phyloP scores from a whole-genome alignment of 2,329 filamentous ascomycete species.

The Ophiostoma sp. region DNA sequence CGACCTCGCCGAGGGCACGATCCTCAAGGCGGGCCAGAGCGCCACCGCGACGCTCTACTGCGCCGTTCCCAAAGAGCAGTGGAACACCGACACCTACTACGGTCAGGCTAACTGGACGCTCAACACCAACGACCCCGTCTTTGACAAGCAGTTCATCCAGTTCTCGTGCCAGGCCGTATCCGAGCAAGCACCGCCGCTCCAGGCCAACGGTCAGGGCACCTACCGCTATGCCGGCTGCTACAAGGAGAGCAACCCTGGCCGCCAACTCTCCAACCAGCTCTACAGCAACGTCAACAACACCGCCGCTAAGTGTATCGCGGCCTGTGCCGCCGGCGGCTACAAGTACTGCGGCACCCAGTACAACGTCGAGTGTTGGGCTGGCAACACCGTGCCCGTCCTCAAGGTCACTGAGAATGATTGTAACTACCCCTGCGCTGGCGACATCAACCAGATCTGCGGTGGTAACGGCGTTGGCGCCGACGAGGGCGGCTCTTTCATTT shows the following conservation, averaged over 20 bases:
- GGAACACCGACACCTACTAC: constrained; percentile 48
- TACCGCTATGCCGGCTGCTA: constrained; percentile 53
- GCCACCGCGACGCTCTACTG: constrained; percentile 50
- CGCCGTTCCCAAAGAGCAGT: constrained; percentile 51
- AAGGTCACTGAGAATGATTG: constrained; percentile 44
- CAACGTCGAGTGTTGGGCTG: constrained; percentile 50
- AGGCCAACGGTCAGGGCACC: constrained; percentile 40
- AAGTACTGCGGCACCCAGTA: constrained; percentile 48
- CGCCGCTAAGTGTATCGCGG: constrained; percentile 41
- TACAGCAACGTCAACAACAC: constrained; percentile 40
- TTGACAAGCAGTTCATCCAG: constrained; percentile 48
- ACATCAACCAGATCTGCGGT: constrained; percentile 48
- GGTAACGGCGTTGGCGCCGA: constrained; percentile 41
- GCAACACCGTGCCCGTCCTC: constrained; percentile 41
- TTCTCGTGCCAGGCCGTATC: constrained; percentile 49
- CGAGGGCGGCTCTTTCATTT: constrained; percentile 41
- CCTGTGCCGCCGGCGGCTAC: constrained; percentile 36
- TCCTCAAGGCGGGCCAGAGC: constrained; percentile 45
- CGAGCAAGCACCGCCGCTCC: constrained; percentile 48
- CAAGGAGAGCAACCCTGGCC: constrained; percentile 50
- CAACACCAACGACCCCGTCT: constrained; percentile 49
- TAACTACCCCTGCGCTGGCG: constrained; percentile 47
- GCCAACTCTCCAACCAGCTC: constrained; percentile 44
- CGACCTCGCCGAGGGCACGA: constrained; percentile 53
- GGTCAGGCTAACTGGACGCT: constrained; percentile 50